These are phyloP conservation scores for Blastocladiella britannica DNA, from an alignment of 192 early-diverging fungal genomes.

Conservation along the genomic window DNA sequence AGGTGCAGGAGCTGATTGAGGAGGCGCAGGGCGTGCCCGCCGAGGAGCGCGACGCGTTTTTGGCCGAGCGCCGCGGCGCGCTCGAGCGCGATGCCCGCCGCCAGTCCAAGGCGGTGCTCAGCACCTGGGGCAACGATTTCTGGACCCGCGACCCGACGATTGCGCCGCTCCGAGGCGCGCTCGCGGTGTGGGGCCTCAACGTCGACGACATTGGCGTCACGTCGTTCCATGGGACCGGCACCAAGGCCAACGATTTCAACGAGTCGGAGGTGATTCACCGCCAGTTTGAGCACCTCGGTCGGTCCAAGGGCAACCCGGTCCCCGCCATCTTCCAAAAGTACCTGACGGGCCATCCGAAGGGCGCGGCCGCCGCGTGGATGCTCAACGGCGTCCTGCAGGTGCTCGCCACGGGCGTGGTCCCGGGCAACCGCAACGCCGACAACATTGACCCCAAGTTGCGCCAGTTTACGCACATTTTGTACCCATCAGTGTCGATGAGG, in stretches of 20 bases:
- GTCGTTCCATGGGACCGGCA: constrained; percentile 91
- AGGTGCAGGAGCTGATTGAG: constrained; percentile 46
- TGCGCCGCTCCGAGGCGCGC: constrained; percentile 64
- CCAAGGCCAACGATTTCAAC: constrained; percentile 88
- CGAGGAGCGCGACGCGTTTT: not conserved
- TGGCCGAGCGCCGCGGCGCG: constrained; percentile 5
- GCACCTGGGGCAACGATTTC: constrained; percentile 64
- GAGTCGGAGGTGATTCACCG: constrained; percentile 67
- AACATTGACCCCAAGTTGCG: constrained; percentile 55
- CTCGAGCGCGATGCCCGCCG: constrained; percentile 26
- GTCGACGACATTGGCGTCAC: constrained; percentile 82
- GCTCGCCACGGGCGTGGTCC: constrained; percentile 64
- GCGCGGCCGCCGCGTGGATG: constrained; percentile 91
- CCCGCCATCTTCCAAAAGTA: constrained; percentile 79
- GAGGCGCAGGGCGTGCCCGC: constrained; percentile 8
- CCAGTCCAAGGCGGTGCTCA: constrained; percentile 50
- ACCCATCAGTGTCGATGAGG: constrained; percentile 64
- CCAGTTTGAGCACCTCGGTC: constrained; percentile 69
- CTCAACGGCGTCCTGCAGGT: constrained; percentile 76
- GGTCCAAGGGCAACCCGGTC: constrained; percentile 55
- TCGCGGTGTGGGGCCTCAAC: constrained; percentile 69
- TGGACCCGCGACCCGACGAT: constrained; percentile 48
- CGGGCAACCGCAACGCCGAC: constrained; percentile 81
- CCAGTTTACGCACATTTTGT: constrained; percentile 59
- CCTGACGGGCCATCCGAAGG: constrained; percentile 93